Conservation (phyloP, 257 asterid species). For the Solanum tarapatanum region DNA sequence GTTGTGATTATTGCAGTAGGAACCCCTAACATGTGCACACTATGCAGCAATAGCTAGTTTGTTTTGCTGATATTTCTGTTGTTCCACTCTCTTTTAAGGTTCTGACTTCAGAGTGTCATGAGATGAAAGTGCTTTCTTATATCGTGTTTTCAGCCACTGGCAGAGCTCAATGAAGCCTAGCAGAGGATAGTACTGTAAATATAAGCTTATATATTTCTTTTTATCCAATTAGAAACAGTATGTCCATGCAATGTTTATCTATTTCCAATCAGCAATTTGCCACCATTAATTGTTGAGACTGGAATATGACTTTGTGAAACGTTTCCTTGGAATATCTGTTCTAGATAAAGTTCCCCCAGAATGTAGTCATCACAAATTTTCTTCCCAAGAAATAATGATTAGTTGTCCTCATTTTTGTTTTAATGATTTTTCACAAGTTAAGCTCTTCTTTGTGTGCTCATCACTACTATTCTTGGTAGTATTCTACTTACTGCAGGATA, state of each 20-base stretch:
- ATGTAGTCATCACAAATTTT: not conserved
- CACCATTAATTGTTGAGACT: not conserved
- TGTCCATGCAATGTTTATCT: not conserved
- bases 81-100: not conserved
- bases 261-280: not conserved
- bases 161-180: not conserved
- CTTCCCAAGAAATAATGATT: not conserved
- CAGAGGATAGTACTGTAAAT: not conserved
- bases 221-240: not conserved
- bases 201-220: not conserved
- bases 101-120: not conserved
- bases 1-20: not conserved
- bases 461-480: not conserved
- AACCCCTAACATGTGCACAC: not conserved
- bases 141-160: not conserved
- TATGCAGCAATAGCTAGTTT: not conserved
- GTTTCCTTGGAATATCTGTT: not conserved
- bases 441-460: not conserved
- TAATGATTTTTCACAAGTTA: not conserved
- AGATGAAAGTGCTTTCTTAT: not conserved
- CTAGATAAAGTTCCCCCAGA: not conserved
- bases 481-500: not conserved
- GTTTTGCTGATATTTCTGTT: not conserved
- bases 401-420: not conserved
- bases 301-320: not conserved